Conservation (phyloP, 2,329 filamentous ascomycete species). For the Calonectria pseudoreteaudii region DNA sequence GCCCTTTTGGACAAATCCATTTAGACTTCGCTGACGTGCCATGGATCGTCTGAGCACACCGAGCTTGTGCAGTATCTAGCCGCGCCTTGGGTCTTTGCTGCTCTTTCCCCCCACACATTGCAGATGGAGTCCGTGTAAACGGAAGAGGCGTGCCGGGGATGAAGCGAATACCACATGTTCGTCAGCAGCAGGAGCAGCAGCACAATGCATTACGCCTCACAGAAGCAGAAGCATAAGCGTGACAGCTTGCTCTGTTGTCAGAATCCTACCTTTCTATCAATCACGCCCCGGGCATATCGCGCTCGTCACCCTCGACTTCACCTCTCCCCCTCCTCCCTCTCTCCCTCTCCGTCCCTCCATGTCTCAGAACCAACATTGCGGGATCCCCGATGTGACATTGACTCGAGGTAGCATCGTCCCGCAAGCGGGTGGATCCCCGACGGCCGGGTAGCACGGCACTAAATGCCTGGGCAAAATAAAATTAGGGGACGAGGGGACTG, state of each 20-base stretch:
- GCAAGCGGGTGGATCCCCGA: conserved; percentile 19
- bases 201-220: background rate
- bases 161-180: conserved; percentile 1
- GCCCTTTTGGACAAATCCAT: conserved; percentile 3
- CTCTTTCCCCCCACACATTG: conserved; percentile 14
- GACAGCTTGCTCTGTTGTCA: background rate
- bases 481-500: conserved; percentile 8
- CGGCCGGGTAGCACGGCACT: conserved; percentile 23
- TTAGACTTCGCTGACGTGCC: conserved; percentile 23
- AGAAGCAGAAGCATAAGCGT: background rate
- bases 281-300: background rate
- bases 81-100: conserved; percentile 29
- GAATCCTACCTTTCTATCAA: background rate
- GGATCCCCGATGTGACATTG: conserved; percentile 21
- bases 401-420: conserved; percentile 26
- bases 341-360: background rate
- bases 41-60: conserved; percentile 1
- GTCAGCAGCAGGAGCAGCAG: background rate
- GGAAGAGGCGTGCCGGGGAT: conserved; percentile 34
- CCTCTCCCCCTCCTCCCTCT: background rate
- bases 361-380: conserved; percentile 16
- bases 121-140: conserved; percentile 14
- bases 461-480: background rate
- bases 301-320: background rate
- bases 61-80: conserved; percentile 31